These are phyloP conservation scores for Annona cherimola DNA, from an alignment of 164 flowering plant species.

Conservation along the genomic window DNA sequence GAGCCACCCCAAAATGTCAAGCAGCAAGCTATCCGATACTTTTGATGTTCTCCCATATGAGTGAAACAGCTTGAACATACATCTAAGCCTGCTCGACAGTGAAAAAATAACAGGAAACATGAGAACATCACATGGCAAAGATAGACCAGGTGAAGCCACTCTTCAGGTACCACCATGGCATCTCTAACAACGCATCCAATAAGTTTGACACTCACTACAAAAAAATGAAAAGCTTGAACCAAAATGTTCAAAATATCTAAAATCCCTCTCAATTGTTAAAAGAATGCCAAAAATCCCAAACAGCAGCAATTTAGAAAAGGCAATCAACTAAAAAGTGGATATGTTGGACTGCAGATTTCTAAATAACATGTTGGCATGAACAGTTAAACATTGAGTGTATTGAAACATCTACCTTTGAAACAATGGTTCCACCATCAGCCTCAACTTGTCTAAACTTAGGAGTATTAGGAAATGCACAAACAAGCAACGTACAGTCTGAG, in stretches of 20 bases:
- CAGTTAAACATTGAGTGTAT: not conserved
- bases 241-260: not conserved
- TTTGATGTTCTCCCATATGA: not conserved
- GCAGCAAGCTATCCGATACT: not conserved
- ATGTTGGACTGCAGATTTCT: not conserved
- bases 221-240: no score
- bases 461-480: constrained; percentile 88
- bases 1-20: not conserved
- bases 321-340: not conserved
- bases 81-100: no score
- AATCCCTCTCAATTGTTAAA: not conserved
- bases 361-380: not conserved
- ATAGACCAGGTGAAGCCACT: no score
- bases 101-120: no score
- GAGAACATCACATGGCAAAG: no score
- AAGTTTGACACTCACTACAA: no score
- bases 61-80: not conserved
- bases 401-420: constrained; percentile 53
- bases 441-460: constrained; percentile 93
- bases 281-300: not conserved
- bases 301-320: not conserved
- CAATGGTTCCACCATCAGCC: constrained; percentile 80
- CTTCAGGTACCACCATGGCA: no score
- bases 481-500: constrained; percentile 72
- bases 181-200: no score